Evolutionary conservation across 2,329 filamentous ascomycete species (phyloP), one percentile per base, ranked within the genome.

Genomic region (Fusarium albosuccineum): DNA sequence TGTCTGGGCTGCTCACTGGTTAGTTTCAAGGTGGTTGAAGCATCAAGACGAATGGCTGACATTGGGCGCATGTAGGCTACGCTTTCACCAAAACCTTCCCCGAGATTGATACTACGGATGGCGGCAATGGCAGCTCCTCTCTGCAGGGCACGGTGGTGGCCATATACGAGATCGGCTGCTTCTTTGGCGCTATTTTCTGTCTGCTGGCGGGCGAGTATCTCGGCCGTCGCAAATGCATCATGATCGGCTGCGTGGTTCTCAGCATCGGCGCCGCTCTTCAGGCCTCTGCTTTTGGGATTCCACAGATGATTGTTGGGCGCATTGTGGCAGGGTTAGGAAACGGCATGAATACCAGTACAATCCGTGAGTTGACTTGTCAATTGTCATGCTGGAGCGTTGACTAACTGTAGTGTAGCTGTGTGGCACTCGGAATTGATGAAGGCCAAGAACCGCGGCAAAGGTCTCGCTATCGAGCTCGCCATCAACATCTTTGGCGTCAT

Each of bases 101-200:
- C 11, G 74, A 77, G 63, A 78, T 79, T 22, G 75, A 79, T 57
- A 77, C 80, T 1, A 79, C 76, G 2, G 63, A 73, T 0, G 62
- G 63, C 6, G 80, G 80, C 8, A 78, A 75, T 34, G 80, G 80
- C 2, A 82, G 79, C 51, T 77, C 81, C 3, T 80, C 80, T 6
- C 68, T 83, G 8, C 81, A 83, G 66, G 81, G 81, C 17, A 81
- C 79, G 29, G 81, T 82, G 1, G 79, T 81, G 17, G 80, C 81
- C 26, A 81, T 82, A n/a, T 83, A 83, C 58, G 80, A 83, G 61
- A 75, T 83, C 22, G 84, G 83, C 2, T 84, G 82, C 63, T 83
- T 83, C 70, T 75, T 83, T 14, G 81, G 82, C 34, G 79, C 83
- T 42, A 77, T 84, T 55, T 75, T 79, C 55, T 76, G 73, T 29